Conservation (phyloP, 352 stramenopile species). For the Peronospora tabacina region DNA sequence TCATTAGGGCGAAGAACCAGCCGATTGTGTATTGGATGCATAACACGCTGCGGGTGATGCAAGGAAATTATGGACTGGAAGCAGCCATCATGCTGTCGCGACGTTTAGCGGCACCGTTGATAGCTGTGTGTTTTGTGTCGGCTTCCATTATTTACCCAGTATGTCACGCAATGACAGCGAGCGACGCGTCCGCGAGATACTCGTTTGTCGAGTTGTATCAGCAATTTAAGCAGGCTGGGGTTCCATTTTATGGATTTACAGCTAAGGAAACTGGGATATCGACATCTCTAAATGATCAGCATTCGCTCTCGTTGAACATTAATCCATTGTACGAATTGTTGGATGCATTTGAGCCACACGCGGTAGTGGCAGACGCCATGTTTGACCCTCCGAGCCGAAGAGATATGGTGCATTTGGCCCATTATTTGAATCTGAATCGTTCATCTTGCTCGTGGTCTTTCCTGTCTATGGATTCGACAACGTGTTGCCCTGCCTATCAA, state of each 20-base stretch:
- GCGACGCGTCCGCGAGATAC: constrained; percentile 50
- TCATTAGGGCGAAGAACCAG: constrained; percentile 3
- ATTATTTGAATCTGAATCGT: constrained; percentile 29
- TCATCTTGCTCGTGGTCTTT: constrained; percentile 41
- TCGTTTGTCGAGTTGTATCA: constrained; percentile 44
- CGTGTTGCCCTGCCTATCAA: constrained; percentile 41
- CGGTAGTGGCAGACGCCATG: constrained; percentile 37
- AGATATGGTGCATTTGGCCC: constrained; percentile 30
- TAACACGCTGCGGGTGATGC: constrained; percentile 43
- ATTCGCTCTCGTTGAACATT: constrained; percentile 8
- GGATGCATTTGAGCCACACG: constrained; percentile 32
- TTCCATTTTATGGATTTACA: constrained; percentile 46
- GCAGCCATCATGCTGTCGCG: constrained; percentile 38
- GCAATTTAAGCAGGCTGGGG: constrained; percentile 29
- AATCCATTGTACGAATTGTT: constrained; percentile 34
- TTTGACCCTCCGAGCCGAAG: constrained; percentile 29
- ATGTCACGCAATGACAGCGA: constrained; percentile 43
- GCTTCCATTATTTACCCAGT: constrained; percentile 45
- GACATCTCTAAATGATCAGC: neutral
- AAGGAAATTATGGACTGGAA: constrained; percentile 60
- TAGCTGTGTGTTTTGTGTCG: constrained; percentile 39
- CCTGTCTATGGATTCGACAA: constrained; percentile 51
- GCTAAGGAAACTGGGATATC: constrained; percentile 8
- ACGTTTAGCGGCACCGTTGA: constrained; percentile 36
- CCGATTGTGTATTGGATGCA: constrained; percentile 69